Base-by-base conservation (phyloP, 1,284 basidiomycete species). In the Stereum hirsutum region DNA sequence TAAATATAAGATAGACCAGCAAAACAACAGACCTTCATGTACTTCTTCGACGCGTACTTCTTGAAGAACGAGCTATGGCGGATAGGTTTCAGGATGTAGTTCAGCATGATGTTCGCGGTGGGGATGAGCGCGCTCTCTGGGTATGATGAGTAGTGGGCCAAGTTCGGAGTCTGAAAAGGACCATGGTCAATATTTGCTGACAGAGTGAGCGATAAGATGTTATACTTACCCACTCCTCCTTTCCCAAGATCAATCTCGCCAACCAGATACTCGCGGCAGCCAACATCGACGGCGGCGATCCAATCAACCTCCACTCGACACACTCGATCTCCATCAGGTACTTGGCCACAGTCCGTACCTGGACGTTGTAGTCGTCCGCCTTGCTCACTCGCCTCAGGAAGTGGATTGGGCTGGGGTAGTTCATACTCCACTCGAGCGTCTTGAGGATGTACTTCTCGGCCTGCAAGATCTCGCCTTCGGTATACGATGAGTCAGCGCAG, bases 391-490 rank as follows among this genome's bases (percentile, higher is more conserved):
- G 75, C 28, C 94, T 74, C 42, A 98, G 72, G 65, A 89, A 98
- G 63, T 95, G 87, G 57, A 98, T 86, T 1, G 94, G 93, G 60
- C 90, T 95, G 32, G 94, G 91, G 60, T 89, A 96, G 54, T 83
- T 84, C 49, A 98, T 59, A 61, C 96, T 89, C 77, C 91, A 99
- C 46, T 91, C 82, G 39, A 99, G 71, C 5, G 91, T 90, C 61
- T 89, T 87, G 47, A 99, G 69, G 46, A 99, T 81, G 60, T 97
- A 98, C 43, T 86, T 78, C 64, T 99, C 95, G 1, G 95, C 95
- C 53, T 90, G 83, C 43, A 96, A 74, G 52, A 99, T 92, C 61
- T 99, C 92, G 0, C 78, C 70, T 55, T 89, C 81, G 14, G 76
- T 81, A 67, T 93, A 96, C 1, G 89, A 85, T 2, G 82, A 83